Evolutionary conservation across 805 yeast genomes (phyloP), one percentile per base, ranked within the genome.

Genomic region (Kodamaea restingae): DNA sequence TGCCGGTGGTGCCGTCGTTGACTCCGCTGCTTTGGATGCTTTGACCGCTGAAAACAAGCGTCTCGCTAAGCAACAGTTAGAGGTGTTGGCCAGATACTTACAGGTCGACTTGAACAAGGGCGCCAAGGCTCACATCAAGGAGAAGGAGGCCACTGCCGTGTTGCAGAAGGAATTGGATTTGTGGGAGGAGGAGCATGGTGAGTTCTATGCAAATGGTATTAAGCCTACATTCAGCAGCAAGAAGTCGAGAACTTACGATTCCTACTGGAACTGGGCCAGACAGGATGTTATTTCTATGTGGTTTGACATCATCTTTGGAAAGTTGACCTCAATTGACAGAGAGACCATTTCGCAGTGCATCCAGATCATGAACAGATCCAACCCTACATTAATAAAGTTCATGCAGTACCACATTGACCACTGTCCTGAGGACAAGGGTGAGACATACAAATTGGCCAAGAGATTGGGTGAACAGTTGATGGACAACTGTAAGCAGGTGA

Each of bases 201-300:
- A 93, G 55, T 81, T 81, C 58, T 93, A 90, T 63, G 90, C 96
- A 36, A 76, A 81, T 43, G 98, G 98, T 60, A 83, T 93, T 54
- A 73, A 81, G 50, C 96, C 98, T 30, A 80, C 83, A 4, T 93
- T 93, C 70, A 85, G 96, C 22, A 75, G 91, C 46, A 76, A 85
- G 68, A 93, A 93, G 73, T 95, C 97, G 20, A 85, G 98, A 72
- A 81, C 84, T 39, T 93, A 91, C 65, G 98, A 93, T 67, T 88
- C 97, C 15, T 88, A 90, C 67, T 93, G 98, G 98, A 95, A 95
- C 67, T 93, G 98, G 98, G 97, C 98, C 35, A 86, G 97, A 67
- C 98, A 93, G 73, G 96, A 93, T 62, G 85, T 93, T 45, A 71
- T 93, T 52, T 79, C 88, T 36, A 83, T 93, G 87, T 93, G 86